Evolutionary conservation across 164 flowering plant genomes (phyloP).

Genomic region (Macadamia integrifolia): DNA sequence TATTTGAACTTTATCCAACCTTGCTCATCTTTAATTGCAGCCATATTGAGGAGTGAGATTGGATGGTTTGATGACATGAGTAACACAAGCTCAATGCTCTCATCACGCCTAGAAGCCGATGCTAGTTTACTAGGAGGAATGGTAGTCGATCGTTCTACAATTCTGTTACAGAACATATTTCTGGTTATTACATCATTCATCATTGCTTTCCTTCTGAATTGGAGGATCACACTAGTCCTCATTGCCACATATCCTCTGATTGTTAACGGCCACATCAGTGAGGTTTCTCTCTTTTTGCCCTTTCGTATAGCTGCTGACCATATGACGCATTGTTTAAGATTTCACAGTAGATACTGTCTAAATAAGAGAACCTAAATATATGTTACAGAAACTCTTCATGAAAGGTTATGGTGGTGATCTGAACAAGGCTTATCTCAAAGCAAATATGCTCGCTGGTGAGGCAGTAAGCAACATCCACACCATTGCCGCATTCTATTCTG

Average conservation of each 20-base stretch:
- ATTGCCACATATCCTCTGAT: slow-evolving; percentile 77
- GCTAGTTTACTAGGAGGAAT: slow-evolving; percentile 68
- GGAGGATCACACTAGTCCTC: slow-evolving; percentile 85
- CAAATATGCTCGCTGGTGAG: slow-evolving; percentile 96
- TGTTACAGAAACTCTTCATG: slow-evolving; percentile 82
- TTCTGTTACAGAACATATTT: slow-evolving; percentile 70
- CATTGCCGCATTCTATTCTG: slow-evolving; percentile 88
- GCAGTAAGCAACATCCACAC: slow-evolving; percentile 94
- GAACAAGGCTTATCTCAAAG: slow-evolving; percentile 88
- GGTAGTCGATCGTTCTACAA: slow-evolving; percentile 80
- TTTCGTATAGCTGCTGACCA: not conserved
- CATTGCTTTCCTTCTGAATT: slow-evolving; percentile 83
- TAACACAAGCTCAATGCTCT: slow-evolving; percentile 71
- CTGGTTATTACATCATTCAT: slow-evolving; percentile 58
- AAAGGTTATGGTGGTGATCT: slow-evolving; percentile 94
- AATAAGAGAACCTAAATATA: not conserved
- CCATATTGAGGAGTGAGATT: slow-evolving; percentile 84
- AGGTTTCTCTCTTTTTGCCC: slow-evolving; percentile 38
- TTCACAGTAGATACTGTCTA: too few relatives aligned
- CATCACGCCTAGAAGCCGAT: slow-evolving; percentile 82
- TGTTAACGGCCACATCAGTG: slow-evolving; percentile 83
- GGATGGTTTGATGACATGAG: slow-evolving; percentile 80
- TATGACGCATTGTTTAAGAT: not conserved
- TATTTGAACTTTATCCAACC: not conserved
- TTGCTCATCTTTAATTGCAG: slow-evolving; percentile 34